phyloP scores from a whole-genome alignment of 163 green algal genomes.

The Chloroidium sp. region DNA sequence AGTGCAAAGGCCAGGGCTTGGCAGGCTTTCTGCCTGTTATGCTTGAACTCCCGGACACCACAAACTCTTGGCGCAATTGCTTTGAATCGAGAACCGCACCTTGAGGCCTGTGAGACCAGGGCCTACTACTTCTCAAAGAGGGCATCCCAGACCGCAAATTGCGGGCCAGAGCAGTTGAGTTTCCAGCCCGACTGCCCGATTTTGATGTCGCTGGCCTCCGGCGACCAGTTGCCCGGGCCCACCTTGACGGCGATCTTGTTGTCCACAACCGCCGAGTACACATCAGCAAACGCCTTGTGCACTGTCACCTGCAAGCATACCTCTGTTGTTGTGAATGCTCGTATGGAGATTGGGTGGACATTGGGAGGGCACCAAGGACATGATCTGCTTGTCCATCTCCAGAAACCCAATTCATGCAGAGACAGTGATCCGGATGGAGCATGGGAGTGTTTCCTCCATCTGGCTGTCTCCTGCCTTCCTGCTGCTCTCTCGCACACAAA shows the following conservation, averaged over 20 bases:
- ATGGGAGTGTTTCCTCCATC: too few species aligned
- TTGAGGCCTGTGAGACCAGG: too few species aligned
- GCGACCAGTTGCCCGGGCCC: constrained; percentile 75
- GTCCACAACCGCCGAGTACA: constrained; percentile 80
- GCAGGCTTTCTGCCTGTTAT: too few species aligned
- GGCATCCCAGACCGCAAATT: constrained; percentile 80
- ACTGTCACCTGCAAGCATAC: constrained; percentile 30
- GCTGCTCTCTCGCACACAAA: too few species aligned
- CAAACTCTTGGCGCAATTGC: too few species aligned
- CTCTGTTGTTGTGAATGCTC: too few species aligned
- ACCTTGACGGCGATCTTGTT: constrained; percentile 77
- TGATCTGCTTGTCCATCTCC: not conserved
- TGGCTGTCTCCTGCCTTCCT: too few species aligned
- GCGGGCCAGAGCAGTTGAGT: constrained; percentile 46
- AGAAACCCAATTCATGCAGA: not conserved
- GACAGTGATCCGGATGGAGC: too few species aligned
- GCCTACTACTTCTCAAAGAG: too few species aligned
- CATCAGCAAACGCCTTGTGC: constrained; percentile 55
- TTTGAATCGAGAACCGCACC: too few species aligned
- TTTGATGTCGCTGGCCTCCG: constrained; percentile 36
- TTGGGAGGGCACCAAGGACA: not conserved
- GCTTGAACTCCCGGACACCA: too few species aligned
- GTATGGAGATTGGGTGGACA: not conserved
- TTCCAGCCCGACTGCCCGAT: constrained; percentile 53
- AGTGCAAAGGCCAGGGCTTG: too few species aligned